Evolutionary conservation across 2,329 filamentous ascomycete genomes (phyloP).

Genomic region (Arthrobotrys pseudoclavata): DNA sequence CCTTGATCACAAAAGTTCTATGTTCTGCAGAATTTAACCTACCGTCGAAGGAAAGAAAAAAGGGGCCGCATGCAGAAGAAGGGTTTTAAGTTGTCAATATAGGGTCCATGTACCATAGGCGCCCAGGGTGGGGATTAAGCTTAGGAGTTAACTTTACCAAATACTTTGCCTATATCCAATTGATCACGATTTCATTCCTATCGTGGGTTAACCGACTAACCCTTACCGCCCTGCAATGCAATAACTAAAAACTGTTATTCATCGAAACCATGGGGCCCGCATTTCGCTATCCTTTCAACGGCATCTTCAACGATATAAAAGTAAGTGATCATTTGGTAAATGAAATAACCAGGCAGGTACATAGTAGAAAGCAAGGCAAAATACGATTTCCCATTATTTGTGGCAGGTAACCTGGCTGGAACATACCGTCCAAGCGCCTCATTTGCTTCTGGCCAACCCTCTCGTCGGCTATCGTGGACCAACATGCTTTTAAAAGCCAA

Average conservation of each 20-base stretch:
- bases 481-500: conserved; percentile 14
- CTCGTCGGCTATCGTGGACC: conserved; percentile 32
- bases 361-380: conserved; percentile 40
- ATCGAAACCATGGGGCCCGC: conserved; percentile 35
- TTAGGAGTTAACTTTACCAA: neutral
- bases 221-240: neutral
- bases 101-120: conserved; percentile 6
- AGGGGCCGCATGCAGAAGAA: neutral
- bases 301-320: conserved; percentile 17
- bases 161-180: conserved; percentile 2
- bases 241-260: conserved; percentile 30
- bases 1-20: neutral
- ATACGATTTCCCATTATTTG: conserved; percentile 41
- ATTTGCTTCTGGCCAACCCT: conserved; percentile 10
- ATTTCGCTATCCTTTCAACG: conserved; percentile 34
- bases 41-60: neutral
- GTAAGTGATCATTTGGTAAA: conserved; percentile 20
- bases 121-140: neutral
- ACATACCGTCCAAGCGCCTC: conserved; percentile 32
- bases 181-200: conserved; percentile 7
- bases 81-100: conserved; percentile 8
- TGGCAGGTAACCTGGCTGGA: conserved; percentile 42
- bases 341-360: conserved; percentile 24
- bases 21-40: neutral
- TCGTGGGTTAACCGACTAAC: neutral